phyloP scores from a whole-genome alignment of 179 eudicot genomes.

The Beta lomatogona region DNA sequence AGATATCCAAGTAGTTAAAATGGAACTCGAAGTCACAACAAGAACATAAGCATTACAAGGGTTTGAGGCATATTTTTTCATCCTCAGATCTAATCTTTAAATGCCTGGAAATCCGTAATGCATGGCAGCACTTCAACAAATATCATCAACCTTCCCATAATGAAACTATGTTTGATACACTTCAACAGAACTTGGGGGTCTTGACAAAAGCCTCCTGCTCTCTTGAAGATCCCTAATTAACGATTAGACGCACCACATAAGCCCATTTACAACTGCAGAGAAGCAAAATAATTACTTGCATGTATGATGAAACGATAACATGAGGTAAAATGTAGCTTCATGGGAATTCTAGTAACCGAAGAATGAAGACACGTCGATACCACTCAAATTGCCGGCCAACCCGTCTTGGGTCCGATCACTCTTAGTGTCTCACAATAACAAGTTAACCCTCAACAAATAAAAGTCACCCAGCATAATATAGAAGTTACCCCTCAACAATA shows the following conservation, averaged over 20 bases:
- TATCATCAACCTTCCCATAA: neutral
- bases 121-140: neutral
- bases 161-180: neutral
- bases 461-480: no score
- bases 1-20: neutral
- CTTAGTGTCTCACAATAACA: no score
- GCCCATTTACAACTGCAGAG: conserved; percentile 8
- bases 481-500: no score
- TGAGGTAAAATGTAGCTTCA: neutral
- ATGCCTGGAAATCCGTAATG: neutral
- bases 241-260: neutral
- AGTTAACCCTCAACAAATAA: no score
- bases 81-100: neutral
- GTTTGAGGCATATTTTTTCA: neutral
- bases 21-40: neutral
- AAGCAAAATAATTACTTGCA: neutral
- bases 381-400: neutral
- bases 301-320: neutral
- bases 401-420: no score
- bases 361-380: conserved; percentile 1
- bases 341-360: neutral
- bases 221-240: conserved; percentile 18
- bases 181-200: conserved; percentile 8
- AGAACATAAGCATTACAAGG: neutral
- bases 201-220: conserved; percentile 7